Evolutionary conservation across 371 early-diverging fungal species (phyloP), one percentile per base, ranked within the genome.

Genomic region (Batrachochytrium dendrobatidis): DNA sequence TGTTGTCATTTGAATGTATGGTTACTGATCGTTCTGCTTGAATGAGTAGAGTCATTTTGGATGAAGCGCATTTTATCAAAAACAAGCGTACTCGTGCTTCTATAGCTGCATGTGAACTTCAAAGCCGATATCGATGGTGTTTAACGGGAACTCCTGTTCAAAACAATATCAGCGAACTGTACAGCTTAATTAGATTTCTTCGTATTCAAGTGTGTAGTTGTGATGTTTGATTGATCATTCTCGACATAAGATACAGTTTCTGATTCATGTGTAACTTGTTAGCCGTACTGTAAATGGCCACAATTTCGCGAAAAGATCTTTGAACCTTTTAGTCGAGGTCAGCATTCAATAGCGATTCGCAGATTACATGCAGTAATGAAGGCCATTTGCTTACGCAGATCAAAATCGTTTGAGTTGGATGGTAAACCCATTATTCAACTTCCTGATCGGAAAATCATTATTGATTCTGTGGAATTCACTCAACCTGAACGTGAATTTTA

Each of bases 321-420:
- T 1, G 58, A 57, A 12, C 61, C 60, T 6, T 22, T 65, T 18
- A 34, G 34, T n/a, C 35, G 55, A 15, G 61, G 65, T 28, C 57
- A 55, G 28, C 34, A 35, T 6, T 53, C 57, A 20, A 32, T 63
- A 5, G 81, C 80, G 0, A 69, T 84, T 65, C 70, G 76, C 34
- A 66, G 84, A 39, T 66, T 87, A n/a, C 82, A 80, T 31, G 82
- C 77, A 1, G 65, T 86, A 0, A 55, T 87, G 45, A 76, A 79
- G 66, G 85, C 86, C 0, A 71, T 86, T 30, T 83, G 85, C 77
- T 71, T 90, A n/a, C 73, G 90, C 48, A 72, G 90, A n/a, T 85
- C 83, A 17, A 90, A 90, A 57, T 71, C 68, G 20, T 71, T 72
- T 18, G 46, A 57, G 48, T 71, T 86, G 15, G 84, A 86, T 56